These are phyloP conservation scores for Podospora pseudocomata DNA, from an alignment of 495 filamentous ascomycete species.

Conservation along the genomic window DNA sequence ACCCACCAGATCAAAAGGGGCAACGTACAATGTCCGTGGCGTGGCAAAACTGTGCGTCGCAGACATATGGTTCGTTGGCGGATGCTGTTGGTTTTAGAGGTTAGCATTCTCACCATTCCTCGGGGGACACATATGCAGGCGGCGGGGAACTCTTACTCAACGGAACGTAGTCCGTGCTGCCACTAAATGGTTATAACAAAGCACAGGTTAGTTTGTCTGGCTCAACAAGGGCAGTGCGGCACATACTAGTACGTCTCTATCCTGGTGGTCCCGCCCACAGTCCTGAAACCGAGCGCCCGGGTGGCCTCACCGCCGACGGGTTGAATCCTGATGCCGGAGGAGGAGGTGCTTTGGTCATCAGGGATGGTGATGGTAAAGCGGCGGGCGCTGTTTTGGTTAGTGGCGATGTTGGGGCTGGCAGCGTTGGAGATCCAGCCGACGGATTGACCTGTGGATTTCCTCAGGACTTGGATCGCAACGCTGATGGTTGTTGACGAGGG, in stretches of 20 bases:
- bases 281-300: neutral
- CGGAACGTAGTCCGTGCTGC: neutral
- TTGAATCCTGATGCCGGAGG: neutral
- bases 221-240: neutral
- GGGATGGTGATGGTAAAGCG: neutral
- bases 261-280: too few relatives aligned
- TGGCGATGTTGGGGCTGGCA: neutral
- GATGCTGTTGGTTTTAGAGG: conserved; percentile 4
- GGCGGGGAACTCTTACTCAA: neutral
- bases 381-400: neutral
- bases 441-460: neutral
- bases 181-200: neutral
- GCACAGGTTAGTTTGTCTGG: neutral
- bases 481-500: neutral
- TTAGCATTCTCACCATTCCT: neutral
- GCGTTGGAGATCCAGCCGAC: conserved; percentile 1
- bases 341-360: neutral
- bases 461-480: neutral
- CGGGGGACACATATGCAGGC: too few relatives aligned
- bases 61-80: conserved; percentile 1
- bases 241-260: neutral
- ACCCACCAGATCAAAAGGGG: neutral
- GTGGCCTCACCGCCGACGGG: neutral
- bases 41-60: neutral
- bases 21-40: conserved; percentile 19